A percentile compares a stretch with the other conserved stretches of the same genome.
phyloP scores from a whole-genome alignment of 257 asterid genomes.

The Phtheirospermum japonicum region DNA sequence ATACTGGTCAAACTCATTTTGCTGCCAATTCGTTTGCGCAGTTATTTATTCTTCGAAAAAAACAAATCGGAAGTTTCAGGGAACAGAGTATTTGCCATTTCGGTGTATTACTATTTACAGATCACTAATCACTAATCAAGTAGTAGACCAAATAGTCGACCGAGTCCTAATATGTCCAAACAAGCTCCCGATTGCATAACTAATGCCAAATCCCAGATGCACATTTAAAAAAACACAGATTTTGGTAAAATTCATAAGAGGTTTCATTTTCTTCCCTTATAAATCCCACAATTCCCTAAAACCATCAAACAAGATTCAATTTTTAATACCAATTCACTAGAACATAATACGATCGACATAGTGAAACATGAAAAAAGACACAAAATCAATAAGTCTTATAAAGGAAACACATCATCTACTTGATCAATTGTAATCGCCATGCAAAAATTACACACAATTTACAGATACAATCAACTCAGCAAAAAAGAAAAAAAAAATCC shows the following conservation, averaged over 20 bases:
- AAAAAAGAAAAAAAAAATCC: background rate
- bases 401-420: no score
- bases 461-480: background rate
- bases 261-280: no score
- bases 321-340: background rate
- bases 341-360: background rate
- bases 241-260: background rate
- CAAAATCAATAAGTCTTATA: no score
- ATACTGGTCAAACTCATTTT: constrained; percentile 21
- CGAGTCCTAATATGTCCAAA: no score
- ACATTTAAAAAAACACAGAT: no score
- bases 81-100: constrained; percentile 1
- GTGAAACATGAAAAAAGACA: background rate
- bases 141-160: background rate
- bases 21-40: background rate
- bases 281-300: background rate
- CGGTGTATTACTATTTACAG: constrained; percentile 1
- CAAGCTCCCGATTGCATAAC: no score
- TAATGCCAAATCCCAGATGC: no score
- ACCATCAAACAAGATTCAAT: background rate
- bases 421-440: background rate
- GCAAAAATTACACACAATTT: background rate
- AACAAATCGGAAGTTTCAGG: constrained; percentile 3
- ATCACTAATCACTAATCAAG: background rate
- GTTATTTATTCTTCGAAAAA: constrained; percentile 4